A percentile compares a stretch with the other conserved stretches of the same genome.
These are phyloP conservation scores for Oryza punctata DNA, from an alignment of 176 grass and related monocot species.

Conservation along the genomic window DNA sequence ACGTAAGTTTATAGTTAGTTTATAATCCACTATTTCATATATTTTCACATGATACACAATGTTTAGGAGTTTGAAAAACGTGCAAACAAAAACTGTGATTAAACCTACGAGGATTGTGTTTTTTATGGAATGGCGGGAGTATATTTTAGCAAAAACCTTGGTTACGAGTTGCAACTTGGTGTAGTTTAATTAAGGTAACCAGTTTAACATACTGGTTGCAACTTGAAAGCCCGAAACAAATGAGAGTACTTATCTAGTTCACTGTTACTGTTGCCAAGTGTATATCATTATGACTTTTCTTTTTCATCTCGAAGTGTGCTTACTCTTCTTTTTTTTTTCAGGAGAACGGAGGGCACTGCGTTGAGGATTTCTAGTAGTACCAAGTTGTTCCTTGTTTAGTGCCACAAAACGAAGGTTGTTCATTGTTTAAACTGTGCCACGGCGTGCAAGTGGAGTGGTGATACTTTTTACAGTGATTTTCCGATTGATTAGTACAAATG, in stretches of 20 bases:
- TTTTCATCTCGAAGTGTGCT: neutral
- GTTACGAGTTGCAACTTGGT: too few species aligned
- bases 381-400: conserved; percentile 50
- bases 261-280: neutral
- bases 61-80: too few species aligned
- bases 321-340: neutral
- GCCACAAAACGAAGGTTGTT: too few species aligned
- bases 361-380: neutral
- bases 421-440: conserved; percentile 23
- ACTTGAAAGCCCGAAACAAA: neutral
- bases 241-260: neutral
- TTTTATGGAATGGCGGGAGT: too few species aligned
- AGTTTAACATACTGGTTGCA: neutral
- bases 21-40: too few species aligned
- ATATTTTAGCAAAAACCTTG: too few species aligned
- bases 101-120: too few species aligned
- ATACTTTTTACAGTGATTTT: conserved; percentile 15
- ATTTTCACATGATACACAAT: too few species aligned
- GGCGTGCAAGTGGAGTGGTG: conserved; percentile 27
- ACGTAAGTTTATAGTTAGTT: too few species aligned
- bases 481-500: conserved; percentile 24
- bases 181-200: too few species aligned
- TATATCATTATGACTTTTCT: neutral
- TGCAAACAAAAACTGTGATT: too few species aligned
- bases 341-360: too few species aligned